A percentile compares a stretch with the other conserved stretches of the same genome.
Evolutionary conservation across 305 asterid genomes (phyloP).

Genomic region (Plantago coronopus): DNA sequence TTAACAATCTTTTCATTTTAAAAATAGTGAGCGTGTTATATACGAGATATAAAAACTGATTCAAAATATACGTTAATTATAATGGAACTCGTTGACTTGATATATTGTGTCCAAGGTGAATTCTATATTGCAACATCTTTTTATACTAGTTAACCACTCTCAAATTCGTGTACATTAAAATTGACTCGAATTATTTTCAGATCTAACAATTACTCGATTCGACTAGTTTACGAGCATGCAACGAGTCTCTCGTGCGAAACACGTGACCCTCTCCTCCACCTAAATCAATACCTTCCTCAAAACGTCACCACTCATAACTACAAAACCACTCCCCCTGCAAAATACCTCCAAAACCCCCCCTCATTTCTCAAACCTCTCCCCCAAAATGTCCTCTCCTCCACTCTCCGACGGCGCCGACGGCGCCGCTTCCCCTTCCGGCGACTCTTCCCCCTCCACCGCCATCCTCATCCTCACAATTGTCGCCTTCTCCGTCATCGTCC

Average conservation of each 20-base stretch:
- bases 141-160: too few species aligned
- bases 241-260: constrained; percentile 27
- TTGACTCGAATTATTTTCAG: too few species aligned
- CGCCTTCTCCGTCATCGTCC: constrained; percentile 62
- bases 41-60: too few species aligned
- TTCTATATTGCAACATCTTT: too few species aligned
- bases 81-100: too few species aligned
- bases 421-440: neutral
- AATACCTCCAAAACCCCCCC: constrained; percentile 9
- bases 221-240: constrained; percentile 13
- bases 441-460: constrained; percentile 22
- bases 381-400: constrained; percentile 39
- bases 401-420: constrained; percentile 25
- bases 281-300: neutral
- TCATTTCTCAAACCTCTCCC: constrained; percentile 1
- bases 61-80: too few species aligned
- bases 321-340: constrained; percentile 11
- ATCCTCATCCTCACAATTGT: constrained; percentile 34
- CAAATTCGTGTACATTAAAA: too few species aligned
- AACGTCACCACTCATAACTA: constrained; percentile 13
- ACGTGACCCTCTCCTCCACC: neutral
- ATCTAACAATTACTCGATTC: too few species aligned
- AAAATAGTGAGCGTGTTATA: too few species aligned
- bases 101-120: too few species aligned
- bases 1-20: too few species aligned